Percentiles rank a stretch among this genome's conserved stretches.
These are phyloP conservation scores for Sphaceloma murrayae DNA, from an alignment of 2,329 filamentous ascomycete species.

Conservation along the genomic window DNA sequence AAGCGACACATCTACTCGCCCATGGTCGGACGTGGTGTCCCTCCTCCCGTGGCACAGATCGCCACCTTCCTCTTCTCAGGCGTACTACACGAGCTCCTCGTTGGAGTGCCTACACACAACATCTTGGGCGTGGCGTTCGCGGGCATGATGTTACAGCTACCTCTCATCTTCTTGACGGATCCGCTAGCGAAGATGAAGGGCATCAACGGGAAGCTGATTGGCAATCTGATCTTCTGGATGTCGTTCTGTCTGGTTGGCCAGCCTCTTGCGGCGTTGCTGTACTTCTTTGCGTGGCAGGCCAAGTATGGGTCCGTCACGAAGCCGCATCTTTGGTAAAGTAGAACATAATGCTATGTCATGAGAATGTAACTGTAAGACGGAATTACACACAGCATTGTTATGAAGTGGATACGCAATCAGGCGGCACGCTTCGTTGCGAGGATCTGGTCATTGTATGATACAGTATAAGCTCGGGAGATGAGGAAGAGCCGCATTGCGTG, in stretches of 20 bases:
- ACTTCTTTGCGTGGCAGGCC: conserved; percentile 97
- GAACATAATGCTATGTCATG: background rate
- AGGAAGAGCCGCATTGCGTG: no score
- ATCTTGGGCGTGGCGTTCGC: conserved; percentile 72
- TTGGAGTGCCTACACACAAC: conserved; percentile 80
- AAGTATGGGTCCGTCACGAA: conserved; percentile 60
- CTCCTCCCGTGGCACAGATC: conserved; percentile 57
- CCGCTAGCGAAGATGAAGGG: conserved; percentile 70
- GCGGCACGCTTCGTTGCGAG: no score
- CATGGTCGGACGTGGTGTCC: conserved; percentile 74
- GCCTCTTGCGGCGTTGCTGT: conserved; percentile 80
- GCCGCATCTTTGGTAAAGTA: conserved; percentile 18
- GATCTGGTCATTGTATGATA: no score
- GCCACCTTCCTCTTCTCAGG: conserved; percentile 84
- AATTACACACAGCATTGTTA: background rate
- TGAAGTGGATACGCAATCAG: no score
- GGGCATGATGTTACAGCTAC: conserved; percentile 89
- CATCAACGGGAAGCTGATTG: conserved; percentile 65
- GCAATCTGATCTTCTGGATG: conserved; percentile 93
- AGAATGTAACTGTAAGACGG: background rate
- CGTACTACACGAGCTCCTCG: conserved; percentile 80
- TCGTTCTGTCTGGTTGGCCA: conserved; percentile 94
- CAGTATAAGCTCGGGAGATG: no score
- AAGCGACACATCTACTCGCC: conserved; percentile 87
- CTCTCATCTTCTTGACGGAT: conserved; percentile 72